phyloP scores from a whole-genome alignment of 768 basidiomycete species.

The Kwoniella shandongensis region DNA sequence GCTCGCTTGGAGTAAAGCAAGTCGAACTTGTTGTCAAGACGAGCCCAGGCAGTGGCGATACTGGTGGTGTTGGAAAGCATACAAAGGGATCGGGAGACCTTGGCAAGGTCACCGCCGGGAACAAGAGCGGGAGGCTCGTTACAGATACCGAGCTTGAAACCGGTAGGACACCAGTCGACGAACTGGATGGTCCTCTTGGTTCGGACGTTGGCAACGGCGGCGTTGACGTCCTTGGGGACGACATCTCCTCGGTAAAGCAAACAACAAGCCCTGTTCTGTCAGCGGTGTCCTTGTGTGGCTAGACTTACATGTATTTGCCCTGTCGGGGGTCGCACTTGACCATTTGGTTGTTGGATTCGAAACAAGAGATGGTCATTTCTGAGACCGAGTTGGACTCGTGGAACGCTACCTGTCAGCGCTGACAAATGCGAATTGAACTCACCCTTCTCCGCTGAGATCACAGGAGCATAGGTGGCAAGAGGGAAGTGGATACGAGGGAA shows the following conservation, averaged over 20 bases:
- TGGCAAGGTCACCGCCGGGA: conserved; percentile 92
- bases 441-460: conserved; percentile 81
- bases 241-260: conserved; percentile 93
- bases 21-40: conserved; percentile 96
- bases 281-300: not conserved
- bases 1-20: conserved; percentile 81
- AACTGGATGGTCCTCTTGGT: conserved; percentile 98
- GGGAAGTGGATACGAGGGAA: conserved; percentile 99
- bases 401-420: conserved; percentile 57
- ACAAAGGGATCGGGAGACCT: conserved; percentile 89
- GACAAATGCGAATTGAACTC: conserved; percentile 4
- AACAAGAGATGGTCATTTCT: conserved; percentile 98
- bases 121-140: conserved; percentile 91
- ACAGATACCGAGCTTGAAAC: conserved; percentile 98
- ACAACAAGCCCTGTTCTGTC: conserved; percentile 64
- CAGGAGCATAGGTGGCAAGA: conserved; percentile 90
- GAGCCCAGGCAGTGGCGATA: conserved; percentile 91
- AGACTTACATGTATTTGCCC: conserved; percentile 81
- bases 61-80: conserved; percentile 78
- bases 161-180: conserved; percentile 88
- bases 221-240: conserved; percentile 91
- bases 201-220: conserved; percentile 90
- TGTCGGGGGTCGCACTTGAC: conserved; percentile 94
- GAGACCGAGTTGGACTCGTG: conserved; percentile 97
- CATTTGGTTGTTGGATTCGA: conserved; percentile 96